A percentile compares a stretch with the other conserved stretches of the same genome.
Evolutionary conservation across 106 monocot genomes (phyloP).

Genomic region (Posidonia australis): DNA sequence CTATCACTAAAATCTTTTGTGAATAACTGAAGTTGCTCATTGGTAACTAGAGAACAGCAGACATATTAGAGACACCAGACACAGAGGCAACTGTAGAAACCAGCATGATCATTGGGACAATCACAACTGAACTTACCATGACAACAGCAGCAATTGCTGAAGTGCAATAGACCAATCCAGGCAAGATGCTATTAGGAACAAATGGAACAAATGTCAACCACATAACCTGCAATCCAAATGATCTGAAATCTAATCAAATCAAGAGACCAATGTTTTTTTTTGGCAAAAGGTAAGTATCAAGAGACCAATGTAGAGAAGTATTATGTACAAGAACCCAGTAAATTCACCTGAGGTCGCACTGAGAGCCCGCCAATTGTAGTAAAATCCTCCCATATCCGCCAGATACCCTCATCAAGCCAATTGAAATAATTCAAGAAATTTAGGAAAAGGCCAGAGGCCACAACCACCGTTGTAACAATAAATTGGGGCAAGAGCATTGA

Average conservation of each 20-base stretch:
- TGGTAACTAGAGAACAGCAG: too few relatives aligned
- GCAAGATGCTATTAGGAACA: constrained; percentile 74
- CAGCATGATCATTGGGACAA: too few relatives aligned
- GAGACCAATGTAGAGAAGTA: not conserved
- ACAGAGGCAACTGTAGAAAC: too few relatives aligned
- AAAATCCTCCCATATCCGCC: constrained; percentile 90
- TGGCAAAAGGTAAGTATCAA: too few relatives aligned
- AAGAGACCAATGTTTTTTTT: too few relatives aligned
- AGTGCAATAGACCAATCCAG: constrained; percentile 39
- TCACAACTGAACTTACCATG: constrained; percentile 36
- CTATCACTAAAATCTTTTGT: too few relatives aligned
- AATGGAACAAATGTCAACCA: constrained; percentile 97
- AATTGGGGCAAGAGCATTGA: constrained; percentile 78
- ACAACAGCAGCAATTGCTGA: constrained; percentile 44
- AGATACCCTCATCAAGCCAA: constrained; percentile 32
- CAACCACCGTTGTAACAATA: constrained; percentile 40
- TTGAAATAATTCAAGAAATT: constrained; percentile 85
- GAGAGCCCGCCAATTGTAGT: constrained; percentile 81
- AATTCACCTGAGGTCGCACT: constrained; percentile 76
- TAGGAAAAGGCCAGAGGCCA: constrained; percentile 48
- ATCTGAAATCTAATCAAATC: not conserved
- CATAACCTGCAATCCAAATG: constrained; percentile 67
- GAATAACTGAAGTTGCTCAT: too few relatives aligned
- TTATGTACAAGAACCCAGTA: not conserved
- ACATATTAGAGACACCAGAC: too few relatives aligned